These are phyloP conservation scores for Begonia fuchsioides DNA, from an alignment of 306 rosid species.

Conservation along the genomic window DNA sequence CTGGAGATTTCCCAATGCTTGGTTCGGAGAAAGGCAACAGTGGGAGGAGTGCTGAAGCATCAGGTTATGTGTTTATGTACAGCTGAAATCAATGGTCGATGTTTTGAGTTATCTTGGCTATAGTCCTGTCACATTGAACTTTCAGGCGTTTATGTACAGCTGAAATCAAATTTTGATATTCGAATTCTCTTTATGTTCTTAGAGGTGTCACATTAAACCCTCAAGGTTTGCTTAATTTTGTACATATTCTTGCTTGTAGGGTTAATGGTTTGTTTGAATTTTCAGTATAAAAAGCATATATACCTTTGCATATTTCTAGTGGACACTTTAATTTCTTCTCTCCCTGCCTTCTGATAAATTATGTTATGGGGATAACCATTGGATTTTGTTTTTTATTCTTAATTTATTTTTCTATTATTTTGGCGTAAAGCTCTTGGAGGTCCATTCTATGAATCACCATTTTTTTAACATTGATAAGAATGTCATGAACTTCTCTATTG, in stretches of 20 bases:
- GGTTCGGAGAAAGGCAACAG: constrained; percentile 76
- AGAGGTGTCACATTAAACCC: not conserved
- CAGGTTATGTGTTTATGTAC: constrained; percentile 33
- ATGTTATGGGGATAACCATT: not conserved
- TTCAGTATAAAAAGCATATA: not conserved
- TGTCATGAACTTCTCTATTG: not conserved
- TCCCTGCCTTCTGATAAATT: not conserved
- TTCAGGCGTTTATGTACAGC: constrained; percentile 15
- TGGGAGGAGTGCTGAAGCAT: constrained; percentile 38
- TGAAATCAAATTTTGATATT: constrained; percentile 3
- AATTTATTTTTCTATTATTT: not conserved
- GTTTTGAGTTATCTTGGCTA: constrained; percentile 1
- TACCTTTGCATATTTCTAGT: not conserved
- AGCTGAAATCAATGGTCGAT: constrained; percentile 3
- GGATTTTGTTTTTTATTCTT: not conserved
- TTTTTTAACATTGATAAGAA: not conserved
- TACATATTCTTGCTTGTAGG: not conserved
- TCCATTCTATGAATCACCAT: not conserved
- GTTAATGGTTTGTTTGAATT: constrained; percentile 1
- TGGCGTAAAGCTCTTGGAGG: not conserved
- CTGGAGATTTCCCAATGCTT: constrained; percentile 96
- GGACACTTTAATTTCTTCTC: not conserved
- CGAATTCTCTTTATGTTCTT: constrained; percentile 1
- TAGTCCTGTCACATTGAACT: not conserved
- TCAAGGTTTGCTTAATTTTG: constrained; percentile 2